Base-by-base conservation (phyloP, 169 alveolate genomes). In the Eimeria maxima region DNA sequence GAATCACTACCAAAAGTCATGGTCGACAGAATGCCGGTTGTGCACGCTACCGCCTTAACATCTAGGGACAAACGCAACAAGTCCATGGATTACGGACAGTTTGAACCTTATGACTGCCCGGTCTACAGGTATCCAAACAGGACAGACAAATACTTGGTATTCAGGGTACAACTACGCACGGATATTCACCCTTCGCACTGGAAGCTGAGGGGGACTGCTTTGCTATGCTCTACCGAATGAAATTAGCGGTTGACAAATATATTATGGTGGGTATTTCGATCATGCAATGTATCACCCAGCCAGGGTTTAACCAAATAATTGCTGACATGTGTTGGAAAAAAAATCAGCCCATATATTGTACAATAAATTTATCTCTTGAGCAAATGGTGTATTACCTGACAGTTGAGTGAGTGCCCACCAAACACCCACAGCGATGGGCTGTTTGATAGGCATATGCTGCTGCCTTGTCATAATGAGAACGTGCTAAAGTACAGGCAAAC, bases 71-170 rank as follows among this genome's bases (percentile, higher is more conserved):
- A 98, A 63, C 97, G 98, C 95, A 97, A 95, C 42, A 98, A 98
- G 44, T 98, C 97, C 60, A 97, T 97, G 90, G 98, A 97, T 93
- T 98, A 97, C 81, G 98, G 98, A 73, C 98, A 97, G 84, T 97
- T 97, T 93, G 97, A 98, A 60, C 97, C 98, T 55, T 98, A 98
- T 95, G 97, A 98, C 80, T 99, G 99, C 96, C 99, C 99, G 38
- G 99, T 98, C 74, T 99, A 99, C 97, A 98, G 98, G 96, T 99
- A 98, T 96, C 99, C 98, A 29, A 98, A 97, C 84, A 97, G 99
- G 96, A 98, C 98, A 74, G 99, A 99, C 96, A 98, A 98, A 94
- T 99, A 99, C 97, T 96, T 98, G 88, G 98, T 99, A 96, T 98
- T 98, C 98, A 98, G 99, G 83, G 98, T 98, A 71, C 97, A 97